Evolutionary conservation across 257 asterid genomes (phyloP).

Genomic region (Perilla frutescens): DNA sequence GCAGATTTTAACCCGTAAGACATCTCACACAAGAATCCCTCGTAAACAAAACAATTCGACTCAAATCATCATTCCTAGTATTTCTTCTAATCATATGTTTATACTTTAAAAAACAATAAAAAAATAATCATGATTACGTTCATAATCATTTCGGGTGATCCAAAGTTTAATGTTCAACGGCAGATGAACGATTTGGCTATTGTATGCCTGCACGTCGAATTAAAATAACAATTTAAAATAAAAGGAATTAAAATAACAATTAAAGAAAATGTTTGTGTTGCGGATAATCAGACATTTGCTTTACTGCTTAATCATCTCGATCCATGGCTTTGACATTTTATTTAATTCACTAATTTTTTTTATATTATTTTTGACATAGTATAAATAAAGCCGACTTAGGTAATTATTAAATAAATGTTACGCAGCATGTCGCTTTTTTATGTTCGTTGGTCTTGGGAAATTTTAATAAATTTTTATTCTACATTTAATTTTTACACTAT

Average conservation of each 20-base stretch:
- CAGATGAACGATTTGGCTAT: constrained; percentile 14
- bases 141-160: constrained; percentile 29
- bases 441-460: background rate
- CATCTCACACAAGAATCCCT: too few species aligned
- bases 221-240: background rate
- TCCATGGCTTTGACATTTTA: constrained; percentile 24
- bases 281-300: constrained; percentile 19
- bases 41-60: constrained; percentile 24
- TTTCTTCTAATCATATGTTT: constrained; percentile 16
- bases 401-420: constrained; percentile 16
- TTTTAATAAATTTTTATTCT: background rate
- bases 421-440: constrained; percentile 18
- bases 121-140: background rate
- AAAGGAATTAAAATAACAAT: background rate
- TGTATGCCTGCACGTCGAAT: constrained; percentile 45
- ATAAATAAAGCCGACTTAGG: constrained; percentile 24
- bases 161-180: constrained; percentile 24
- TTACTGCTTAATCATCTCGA: constrained; percentile 30
- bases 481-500: background rate
- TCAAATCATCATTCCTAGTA: constrained; percentile 27
- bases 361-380: constrained; percentile 13
- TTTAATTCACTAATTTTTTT: background rate
- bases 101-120: background rate
- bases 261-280: background rate
- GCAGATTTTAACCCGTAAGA: too few species aligned